Conservation (phyloP, 495 filamentous ascomycete genomes). For the Aspergillus olivimuriae region DNA sequence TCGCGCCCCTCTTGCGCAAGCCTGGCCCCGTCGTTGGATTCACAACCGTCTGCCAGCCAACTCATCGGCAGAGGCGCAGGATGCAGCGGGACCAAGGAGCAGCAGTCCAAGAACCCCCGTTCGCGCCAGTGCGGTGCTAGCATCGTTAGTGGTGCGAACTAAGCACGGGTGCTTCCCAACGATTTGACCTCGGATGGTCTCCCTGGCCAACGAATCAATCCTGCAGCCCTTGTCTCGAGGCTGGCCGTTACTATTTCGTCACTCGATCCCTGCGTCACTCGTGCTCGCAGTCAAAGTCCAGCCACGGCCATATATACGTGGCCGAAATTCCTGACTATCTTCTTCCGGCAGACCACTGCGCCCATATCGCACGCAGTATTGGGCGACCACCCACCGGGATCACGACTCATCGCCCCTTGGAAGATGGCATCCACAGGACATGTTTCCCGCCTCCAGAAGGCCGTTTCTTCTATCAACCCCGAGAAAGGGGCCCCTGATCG, state of each 20-base stretch:
- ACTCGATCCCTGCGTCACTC: too few relatives aligned
- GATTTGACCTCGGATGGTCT: background rate
- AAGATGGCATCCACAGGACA: conserved; percentile 3
- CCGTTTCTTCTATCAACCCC: conserved; percentile 10
- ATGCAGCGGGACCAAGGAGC: background rate
- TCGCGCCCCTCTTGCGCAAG: background rate
- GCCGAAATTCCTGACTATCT: too few relatives aligned
- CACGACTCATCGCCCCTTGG: background rate
- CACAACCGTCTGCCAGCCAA: background rate
- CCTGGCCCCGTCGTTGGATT: background rate
- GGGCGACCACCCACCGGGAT: too few relatives aligned
- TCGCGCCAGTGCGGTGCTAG: too few relatives aligned
- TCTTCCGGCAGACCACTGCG: too few relatives aligned
- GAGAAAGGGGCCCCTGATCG: conserved; percentile 9
- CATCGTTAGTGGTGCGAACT: background rate
- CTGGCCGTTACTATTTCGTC: too few relatives aligned
- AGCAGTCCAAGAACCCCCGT: background rate
- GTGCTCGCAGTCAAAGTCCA: too few relatives aligned
- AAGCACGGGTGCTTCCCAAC: background rate
- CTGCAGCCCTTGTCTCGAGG: too few relatives aligned
- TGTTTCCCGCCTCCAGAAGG: conserved; percentile 6
- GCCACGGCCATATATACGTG: too few relatives aligned
- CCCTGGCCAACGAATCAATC: too few relatives aligned
- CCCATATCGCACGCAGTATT: too few relatives aligned
- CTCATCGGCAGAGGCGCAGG: background rate